Evolutionary conservation across 2,329 filamentous ascomycete species (phyloP).

Genomic region (Furcasterigmium furcatum): DNA sequence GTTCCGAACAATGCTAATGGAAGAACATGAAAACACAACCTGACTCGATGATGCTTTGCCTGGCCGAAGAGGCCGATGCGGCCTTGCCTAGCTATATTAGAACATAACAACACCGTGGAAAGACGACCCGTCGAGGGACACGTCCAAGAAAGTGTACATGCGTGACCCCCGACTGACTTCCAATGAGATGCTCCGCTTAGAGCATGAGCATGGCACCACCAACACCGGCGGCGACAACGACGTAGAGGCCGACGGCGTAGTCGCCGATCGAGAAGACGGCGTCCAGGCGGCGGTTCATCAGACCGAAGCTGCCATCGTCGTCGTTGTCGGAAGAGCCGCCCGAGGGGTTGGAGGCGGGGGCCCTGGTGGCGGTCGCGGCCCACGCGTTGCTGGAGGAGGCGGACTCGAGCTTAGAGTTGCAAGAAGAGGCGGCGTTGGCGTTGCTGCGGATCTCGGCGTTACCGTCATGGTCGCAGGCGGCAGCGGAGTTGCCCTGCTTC

Average conservation of each 20-base stretch:
- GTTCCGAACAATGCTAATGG: neutral
- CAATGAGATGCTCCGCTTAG: conserved; percentile 33
- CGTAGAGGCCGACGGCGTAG: conserved; percentile 46
- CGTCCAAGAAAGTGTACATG: neutral
- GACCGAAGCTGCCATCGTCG: conserved; percentile 30
- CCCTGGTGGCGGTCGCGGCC: conserved; percentile 42
- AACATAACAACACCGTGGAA: neutral
- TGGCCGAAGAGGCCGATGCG: neutral
- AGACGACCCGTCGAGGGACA: neutral
- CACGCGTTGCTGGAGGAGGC: conserved; percentile 56
- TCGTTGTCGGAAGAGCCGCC: conserved; percentile 8
- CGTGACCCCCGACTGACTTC: no score
- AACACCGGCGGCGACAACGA: conserved; percentile 46
- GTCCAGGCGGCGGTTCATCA: conserved; percentile 29
- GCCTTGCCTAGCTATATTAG: neutral
- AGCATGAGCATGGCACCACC: conserved; percentile 52
- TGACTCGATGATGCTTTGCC: neutral
- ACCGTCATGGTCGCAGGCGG: conserved; percentile 71
- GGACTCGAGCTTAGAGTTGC: conserved; percentile 55
- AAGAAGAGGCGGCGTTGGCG: conserved; percentile 44
- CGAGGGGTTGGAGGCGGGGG: conserved; percentile 25
- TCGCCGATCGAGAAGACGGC: conserved; percentile 42
- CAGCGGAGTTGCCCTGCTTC: conserved; percentile 45
- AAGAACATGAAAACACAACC: neutral
- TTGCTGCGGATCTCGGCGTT: conserved; percentile 54